Base-by-base conservation (phyloP, 441 rosid genomes). In the Erysimum cheiri region DNA sequence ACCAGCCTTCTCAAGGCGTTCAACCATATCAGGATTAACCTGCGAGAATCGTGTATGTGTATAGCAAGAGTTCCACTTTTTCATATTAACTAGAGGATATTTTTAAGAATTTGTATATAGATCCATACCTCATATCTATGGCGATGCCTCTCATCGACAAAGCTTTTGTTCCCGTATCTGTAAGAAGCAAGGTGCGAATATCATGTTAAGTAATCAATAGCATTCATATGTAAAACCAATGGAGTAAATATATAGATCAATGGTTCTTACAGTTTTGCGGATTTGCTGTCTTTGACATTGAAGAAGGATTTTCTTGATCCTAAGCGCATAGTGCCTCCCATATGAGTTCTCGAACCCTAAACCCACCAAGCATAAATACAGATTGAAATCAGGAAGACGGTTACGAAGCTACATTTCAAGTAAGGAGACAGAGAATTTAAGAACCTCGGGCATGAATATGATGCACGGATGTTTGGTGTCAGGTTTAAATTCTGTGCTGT, bases 401-500 rank as follows among this genome's bases (percentile, higher is more conserved):
- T 43, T 14, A 55, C 0, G 14, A 63, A 53, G 33, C 10, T 44
- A 15, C 64, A 56, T 47, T 13, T 36, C 15, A 48, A 11, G 60
- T 37, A 32, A 68, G 55, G 60, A 26, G 26, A 37, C 3, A 6
- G 13, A 59, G 57, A 41, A 63, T 43, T 24, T 57, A 26, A 49
- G 55, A 29, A 90, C 99, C 99, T 92, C 99, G 14, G 98, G 99
- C 99, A 95, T 95, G 69, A 92, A 88, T 67, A 95, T 68, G 73
- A 95, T 89, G 54, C 96, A 95, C 5, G 97, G 98, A 80, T 83
- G 80, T 70, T 75, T 76, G 31, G 91, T 85, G 13, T 78, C 77
- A 6, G 87, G 84, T 80, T 89, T 86, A 50, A 95, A 90, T 65
- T 95, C 99, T 2, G 90, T 86, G 83, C 99, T 95, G 77, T 92